Evolutionary conservation across 352 stramenopile species (phyloP).

Genomic region (Phytophthora megakarya): DNA sequence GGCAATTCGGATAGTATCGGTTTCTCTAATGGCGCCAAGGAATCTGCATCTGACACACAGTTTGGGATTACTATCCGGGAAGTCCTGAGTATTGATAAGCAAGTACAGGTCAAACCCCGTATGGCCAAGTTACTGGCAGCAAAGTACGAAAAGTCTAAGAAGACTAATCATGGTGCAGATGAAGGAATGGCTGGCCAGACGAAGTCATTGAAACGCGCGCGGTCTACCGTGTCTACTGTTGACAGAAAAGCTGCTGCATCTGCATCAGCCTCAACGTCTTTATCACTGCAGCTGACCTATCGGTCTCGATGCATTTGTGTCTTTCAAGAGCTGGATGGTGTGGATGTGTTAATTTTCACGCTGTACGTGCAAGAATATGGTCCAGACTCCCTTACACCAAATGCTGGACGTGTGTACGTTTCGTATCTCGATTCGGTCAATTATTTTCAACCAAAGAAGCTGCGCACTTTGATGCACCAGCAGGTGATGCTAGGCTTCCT

Average conservation of each 20-base stretch:
- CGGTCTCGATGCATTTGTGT: conserved; percentile 89
- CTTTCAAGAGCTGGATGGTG: conserved; percentile 88
- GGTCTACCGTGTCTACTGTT: conserved; percentile 25
- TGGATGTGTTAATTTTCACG: conserved; percentile 90
- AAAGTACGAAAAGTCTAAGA: conserved; percentile 73
- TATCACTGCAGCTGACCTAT: conserved; percentile 80
- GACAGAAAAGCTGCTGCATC: conserved; percentile 30
- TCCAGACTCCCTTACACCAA: conserved; percentile 69
- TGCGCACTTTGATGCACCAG: conserved; percentile 88
- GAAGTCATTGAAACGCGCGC: conserved; percentile 78
- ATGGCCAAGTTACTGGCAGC: conserved; percentile 76
- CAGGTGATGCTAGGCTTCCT: conserved; percentile 89
- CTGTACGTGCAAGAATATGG: conserved; percentile 91
- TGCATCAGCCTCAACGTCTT: conserved; percentile 18
- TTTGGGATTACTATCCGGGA: conserved; percentile 88
- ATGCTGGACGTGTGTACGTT: conserved; percentile 85
- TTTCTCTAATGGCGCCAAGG: conserved; percentile 63
- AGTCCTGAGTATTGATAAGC: conserved; percentile 86
- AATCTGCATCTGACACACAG: conserved; percentile 77
- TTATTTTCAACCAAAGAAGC: conserved; percentile 90
- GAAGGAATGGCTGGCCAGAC: conserved; percentile 30
- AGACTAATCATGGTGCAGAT: conserved; percentile 26
- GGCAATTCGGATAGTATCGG: conserved; percentile 86
- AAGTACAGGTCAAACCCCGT: conserved; percentile 86
- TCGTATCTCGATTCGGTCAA: conserved; percentile 91